These are phyloP conservation scores for Aspergillus oerlinghausenensis DNA, from an alignment of 2,329 filamentous ascomycete species.

Conservation along the genomic window DNA sequence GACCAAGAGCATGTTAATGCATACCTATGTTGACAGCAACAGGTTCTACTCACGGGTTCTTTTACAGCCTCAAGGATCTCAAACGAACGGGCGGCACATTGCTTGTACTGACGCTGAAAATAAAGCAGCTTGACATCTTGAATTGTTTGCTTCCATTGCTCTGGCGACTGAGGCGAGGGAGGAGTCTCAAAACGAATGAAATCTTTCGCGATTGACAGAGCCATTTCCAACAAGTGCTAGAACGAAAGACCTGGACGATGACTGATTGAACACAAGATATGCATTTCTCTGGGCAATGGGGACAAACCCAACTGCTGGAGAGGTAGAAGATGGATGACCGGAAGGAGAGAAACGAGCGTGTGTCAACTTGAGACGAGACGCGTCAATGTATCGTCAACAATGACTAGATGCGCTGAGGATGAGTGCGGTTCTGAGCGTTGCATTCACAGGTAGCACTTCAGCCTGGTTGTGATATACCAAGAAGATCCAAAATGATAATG, in stretches of 20 bases:
- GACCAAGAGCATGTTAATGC: neutral
- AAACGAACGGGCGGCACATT: constrained; percentile 32
- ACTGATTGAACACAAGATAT: neutral
- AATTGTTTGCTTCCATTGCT: constrained; percentile 33
- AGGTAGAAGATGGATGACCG: neutral
- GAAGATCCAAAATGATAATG: neutral
- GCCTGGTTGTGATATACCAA: neutral
- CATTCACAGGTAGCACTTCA: neutral
- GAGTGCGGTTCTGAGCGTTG: neutral
- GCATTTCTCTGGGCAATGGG: neutral
- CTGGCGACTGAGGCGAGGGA: constrained; percentile 11
- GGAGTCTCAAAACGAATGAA: constrained; percentile 16
- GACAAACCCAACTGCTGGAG: neutral
- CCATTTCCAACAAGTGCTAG: constrained; percentile 6
- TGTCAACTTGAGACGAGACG: neutral
- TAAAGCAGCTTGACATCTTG: constrained; percentile 34
- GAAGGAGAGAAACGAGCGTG: neutral
- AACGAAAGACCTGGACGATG: neutral
- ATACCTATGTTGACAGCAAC: neutral
- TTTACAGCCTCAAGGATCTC: constrained; percentile 26
- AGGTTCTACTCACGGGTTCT: constrained; percentile 21
- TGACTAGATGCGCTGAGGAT: neutral
- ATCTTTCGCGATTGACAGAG: constrained; percentile 14
- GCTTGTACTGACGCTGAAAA: constrained; percentile 36
- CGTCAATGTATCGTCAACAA: neutral